Evolutionary conservation across 1,284 basidiomycete genomes (phyloP).

Genomic region (Caloboletus firmus): DNA sequence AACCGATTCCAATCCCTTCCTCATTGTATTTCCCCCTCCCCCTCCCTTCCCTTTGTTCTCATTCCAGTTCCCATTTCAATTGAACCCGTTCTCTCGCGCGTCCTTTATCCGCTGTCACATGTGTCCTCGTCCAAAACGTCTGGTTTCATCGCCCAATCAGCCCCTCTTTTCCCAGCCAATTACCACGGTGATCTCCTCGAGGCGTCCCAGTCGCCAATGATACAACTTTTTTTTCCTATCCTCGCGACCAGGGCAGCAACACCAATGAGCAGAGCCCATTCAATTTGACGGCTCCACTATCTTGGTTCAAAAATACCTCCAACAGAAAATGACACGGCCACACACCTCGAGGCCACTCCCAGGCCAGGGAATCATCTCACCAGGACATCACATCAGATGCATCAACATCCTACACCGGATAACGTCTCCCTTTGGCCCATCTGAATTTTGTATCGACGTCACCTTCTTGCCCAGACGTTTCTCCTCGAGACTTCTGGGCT

Average conservation of each 20-base stretch:
- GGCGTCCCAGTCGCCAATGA: background rate
- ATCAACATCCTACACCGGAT: background rate
- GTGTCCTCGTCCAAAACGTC: background rate
- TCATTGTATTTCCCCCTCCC: background rate
- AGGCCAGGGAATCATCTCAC: background rate
- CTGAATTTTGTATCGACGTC: background rate
- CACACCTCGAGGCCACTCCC: background rate
- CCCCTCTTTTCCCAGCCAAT: background rate
- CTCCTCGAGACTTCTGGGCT: background rate
- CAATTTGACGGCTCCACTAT: conserved; percentile 2
- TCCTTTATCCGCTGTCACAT: background rate
- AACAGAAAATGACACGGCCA: background rate
- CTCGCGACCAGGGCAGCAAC: conserved; percentile 7
- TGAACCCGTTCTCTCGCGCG: background rate
- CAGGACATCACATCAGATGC: background rate
- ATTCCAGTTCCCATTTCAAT: no score
- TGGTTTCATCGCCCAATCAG: background rate
- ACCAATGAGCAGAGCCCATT: conserved; percentile 3
- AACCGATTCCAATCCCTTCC: background rate
- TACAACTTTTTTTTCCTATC: background rate
- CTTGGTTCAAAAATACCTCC: conserved; percentile 1
- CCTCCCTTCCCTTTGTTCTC: background rate
- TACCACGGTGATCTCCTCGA: conserved; percentile 5
- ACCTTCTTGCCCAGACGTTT: background rate
- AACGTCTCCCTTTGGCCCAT: background rate